Base-by-base conservation (phyloP, 2,329 filamentous ascomycete species). In the Botryotinia globosa region DNA sequence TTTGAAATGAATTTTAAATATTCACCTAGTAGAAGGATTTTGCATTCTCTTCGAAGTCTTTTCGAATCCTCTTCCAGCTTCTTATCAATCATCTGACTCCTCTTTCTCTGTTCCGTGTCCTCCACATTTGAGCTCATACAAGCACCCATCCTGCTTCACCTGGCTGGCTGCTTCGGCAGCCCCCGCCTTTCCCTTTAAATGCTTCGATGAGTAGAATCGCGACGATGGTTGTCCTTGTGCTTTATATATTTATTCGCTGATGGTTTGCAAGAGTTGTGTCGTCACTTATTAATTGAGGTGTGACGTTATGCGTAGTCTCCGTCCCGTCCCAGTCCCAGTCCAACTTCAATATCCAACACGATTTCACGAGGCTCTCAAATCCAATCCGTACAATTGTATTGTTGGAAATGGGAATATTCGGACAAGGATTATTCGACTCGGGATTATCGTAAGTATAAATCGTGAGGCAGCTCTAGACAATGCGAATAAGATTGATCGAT, bases 21-120 rank as follows among this genome's bases (percentile, higher is more conserved):
- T 89, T 77, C 89, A 98, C 96, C 96, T 79, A 99, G 87, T 71
- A 99, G 86, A 74, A 99, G 85, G 78, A 99, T 98, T 85, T 99
- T 99, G 93, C 96, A 98, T 92, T 99, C 96, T 85, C 94, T 89
- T 82, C 94, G 91, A 86, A 98, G 86, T 82, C 92, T 89, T 83
- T 93, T 94, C 69, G 94, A 97, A 83, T 99, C 96, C 82, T 98
- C 95, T 82, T 98, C 95, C 75, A 99, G 87, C 79, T 89, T 91
- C 83, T 92, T 92, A 84, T 99, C 96, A 81, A 99, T 99, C 82
- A 92, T 92, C 84, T 98, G 94, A 83, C 94, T 98, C 83, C 92
- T 90, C 87, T 98, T 97, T 88, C 96, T 97, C 87, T 94, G 91
- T 81, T 97, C 94, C 82, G 87, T 89, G 85, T 97, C 94, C 82